Evolutionary conservation across 2,329 filamentous ascomycete species (phyloP).

Genomic region (Graphiopsis chlorocephala): DNA sequence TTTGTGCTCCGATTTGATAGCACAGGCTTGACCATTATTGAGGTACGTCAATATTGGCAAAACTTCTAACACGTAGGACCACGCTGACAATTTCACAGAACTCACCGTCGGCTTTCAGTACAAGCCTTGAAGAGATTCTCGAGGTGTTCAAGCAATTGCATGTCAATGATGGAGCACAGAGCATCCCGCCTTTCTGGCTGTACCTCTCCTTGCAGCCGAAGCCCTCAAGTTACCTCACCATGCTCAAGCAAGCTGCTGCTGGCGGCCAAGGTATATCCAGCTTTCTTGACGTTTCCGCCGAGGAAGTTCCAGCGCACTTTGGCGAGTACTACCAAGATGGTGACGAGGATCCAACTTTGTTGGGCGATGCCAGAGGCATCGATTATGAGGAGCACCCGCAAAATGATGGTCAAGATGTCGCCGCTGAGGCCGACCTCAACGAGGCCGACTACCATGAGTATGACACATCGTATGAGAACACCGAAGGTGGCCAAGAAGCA

Average conservation of each 20-base stretch:
- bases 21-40: conserved; percentile 55
- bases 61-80: neutral
- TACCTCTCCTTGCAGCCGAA: conserved; percentile 54
- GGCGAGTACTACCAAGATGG: conserved; percentile 15
- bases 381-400: conserved; percentile 13
- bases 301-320: conserved; percentile 17
- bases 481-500: conserved; percentile 18
- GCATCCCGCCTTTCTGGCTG: conserved; percentile 56
- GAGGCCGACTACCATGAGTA: conserved; percentile 15
- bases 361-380: neutral
- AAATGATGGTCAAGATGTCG: conserved; percentile 4
- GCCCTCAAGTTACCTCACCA: conserved; percentile 52
- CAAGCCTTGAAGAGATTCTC: conserved; percentile 57
- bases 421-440: conserved; percentile 15
- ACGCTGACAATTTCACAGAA: conserved; percentile 40
- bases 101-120: conserved; percentile 46
- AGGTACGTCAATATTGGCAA: conserved; percentile 45
- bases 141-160: conserved; percentile 58
- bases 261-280: conserved; percentile 58
- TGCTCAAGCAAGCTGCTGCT: conserved; percentile 52
- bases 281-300: conserved; percentile 24
- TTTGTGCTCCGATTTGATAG: conserved; percentile 55
- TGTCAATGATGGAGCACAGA: conserved; percentile 55
- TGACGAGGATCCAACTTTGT: conserved; percentile 13
- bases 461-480: conserved; percentile 13